Base-by-base conservation (phyloP, 2,329 filamentous ascomycete genomes). In the Botryotinia globosa region DNA sequence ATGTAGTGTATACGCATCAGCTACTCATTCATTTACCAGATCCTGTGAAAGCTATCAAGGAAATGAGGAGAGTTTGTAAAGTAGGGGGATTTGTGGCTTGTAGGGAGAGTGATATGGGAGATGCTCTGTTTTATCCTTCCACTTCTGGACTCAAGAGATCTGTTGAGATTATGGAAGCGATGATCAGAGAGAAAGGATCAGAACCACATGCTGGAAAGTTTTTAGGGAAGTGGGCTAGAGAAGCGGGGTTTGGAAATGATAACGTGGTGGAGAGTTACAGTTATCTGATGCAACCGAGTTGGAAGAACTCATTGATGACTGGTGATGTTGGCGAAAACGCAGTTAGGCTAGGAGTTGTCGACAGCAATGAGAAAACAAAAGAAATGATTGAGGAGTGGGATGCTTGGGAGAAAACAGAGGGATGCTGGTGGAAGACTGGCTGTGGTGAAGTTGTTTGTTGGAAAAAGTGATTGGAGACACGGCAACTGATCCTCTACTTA, bases 1-100 rank as follows among this genome's bases (percentile, higher is more conserved):
- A 72, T 70, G 56, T 72, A 6, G 66, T 72, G n/a, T 62, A 72
- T 58, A 72, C 65, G 48, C 71, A 72, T 39, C 71, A 72, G 32
- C 34, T 72, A 7, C 65, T 72, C 7, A 69, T 69, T 18, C 65
- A 72, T 37, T 56, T 72, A 9, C 65, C 65, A 12, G 58, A 72
- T 25, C 45, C 71, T 1, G 56, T 58, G 10, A 3, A 20, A 1
- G 71, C 71, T 7, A 51, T 72, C 12, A 64, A 34, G 37, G 65
- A 72, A 32, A 72, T 72, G 65, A 44, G 9, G 22, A 69, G 71
- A 45, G 71, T 70, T n/a, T 72, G 64, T 69, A 72, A 63, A 14
- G 16, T 37, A 12, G 65, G 58, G 3, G 71, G 71, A 16, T 32
- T 72, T 7, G 71, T 72, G 6, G 71, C 71, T 9, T 72, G 65